phyloP scores from a whole-genome alignment of 352 stramenopile genomes.

The Globisporangium carolinianum region DNA sequence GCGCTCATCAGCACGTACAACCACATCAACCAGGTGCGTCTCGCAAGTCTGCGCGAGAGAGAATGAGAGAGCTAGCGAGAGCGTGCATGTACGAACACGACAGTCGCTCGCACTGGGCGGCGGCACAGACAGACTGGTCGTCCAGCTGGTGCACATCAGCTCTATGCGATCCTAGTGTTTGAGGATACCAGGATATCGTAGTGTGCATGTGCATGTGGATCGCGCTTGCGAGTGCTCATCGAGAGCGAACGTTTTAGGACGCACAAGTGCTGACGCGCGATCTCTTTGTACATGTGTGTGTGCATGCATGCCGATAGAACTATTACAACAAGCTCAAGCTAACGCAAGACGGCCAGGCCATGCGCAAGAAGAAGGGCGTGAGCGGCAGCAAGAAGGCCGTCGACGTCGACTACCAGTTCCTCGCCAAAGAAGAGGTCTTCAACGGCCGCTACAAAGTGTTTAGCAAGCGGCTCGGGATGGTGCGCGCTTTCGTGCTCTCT shows the following conservation, averaged over 20 bases:
- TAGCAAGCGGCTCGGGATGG: slow-evolving; percentile 63
- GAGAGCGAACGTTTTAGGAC: not conserved
- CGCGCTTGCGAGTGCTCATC: no score
- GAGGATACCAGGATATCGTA: not conserved
- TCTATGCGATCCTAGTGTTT: not conserved
- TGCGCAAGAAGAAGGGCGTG: slow-evolving; percentile 57
- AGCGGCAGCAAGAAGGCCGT: slow-evolving; percentile 18
- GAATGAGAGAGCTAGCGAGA: no score
- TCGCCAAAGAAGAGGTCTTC: slow-evolving; percentile 61
- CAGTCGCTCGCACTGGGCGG: not conserved
- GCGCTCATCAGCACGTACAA: slow-evolving; percentile 96
- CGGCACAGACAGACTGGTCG: not conserved
- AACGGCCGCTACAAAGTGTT: slow-evolving; percentile 70
- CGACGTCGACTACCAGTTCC: slow-evolving; percentile 54
- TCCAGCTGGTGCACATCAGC: slow-evolving; percentile 6
- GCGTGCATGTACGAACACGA: not conserved
- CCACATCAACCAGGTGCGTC: slow-evolving; percentile 89
- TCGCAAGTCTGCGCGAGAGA: not conserved
- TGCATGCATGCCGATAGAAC: slow-evolving; percentile 33
- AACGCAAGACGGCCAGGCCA: slow-evolving; percentile 29
- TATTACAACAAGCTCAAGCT: slow-evolving; percentile 78
- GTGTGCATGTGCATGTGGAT: not conserved
- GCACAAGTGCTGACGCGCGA: slow-evolving; percentile 1
- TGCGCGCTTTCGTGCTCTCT: slow-evolving; percentile 11
- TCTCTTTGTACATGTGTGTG: not conserved